Evolutionary conservation across 139 green algal genomes (phyloP).

Genomic region (Auxenochlorella protothecoides): DNA sequence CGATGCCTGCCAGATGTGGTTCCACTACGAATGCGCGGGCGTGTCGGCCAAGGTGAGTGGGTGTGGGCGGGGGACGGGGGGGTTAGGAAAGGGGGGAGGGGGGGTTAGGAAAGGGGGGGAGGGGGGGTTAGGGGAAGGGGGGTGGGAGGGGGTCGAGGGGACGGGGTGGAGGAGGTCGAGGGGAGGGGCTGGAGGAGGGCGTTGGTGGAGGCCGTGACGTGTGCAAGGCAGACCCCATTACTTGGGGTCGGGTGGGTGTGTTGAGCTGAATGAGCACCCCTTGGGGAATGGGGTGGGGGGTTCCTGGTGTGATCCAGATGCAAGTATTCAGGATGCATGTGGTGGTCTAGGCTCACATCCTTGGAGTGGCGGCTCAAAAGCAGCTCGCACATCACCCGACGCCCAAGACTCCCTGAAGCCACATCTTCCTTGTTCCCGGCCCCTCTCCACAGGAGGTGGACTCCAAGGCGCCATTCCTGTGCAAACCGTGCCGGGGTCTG

Average conservation of each 20-base stretch:
- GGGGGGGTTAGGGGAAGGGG: background rate
- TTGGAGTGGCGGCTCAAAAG: too few species aligned
- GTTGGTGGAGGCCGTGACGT: background rate
- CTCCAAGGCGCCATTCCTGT: background rate
- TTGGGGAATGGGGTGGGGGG: too few species aligned
- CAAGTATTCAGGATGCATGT: too few species aligned
- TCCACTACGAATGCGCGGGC: conserved; percentile 34
- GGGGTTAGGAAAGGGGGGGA: too few species aligned
- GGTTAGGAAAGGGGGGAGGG: too few species aligned
- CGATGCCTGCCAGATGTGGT: conserved; percentile 34
- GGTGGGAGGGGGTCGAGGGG: background rate
- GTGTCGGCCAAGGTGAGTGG: conserved; percentile 21
- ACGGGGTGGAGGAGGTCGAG: background rate
- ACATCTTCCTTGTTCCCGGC: too few species aligned
- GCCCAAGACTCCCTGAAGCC: too few species aligned
- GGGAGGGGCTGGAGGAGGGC: background rate
- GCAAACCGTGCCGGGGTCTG: conserved; percentile 15
- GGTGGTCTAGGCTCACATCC: too few species aligned
- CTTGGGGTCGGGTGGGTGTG: background rate
- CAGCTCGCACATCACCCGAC: too few species aligned
- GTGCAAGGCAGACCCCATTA: background rate
- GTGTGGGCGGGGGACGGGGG: background rate
- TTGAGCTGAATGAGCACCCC: too few species aligned
- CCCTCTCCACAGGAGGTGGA: background rate
- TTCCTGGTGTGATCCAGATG: too few species aligned